These are phyloP conservation scores for Phytophthora boehmeriae DNA, from an alignment of 352 stramenopile genomes.

Conservation along the genomic window DNA sequence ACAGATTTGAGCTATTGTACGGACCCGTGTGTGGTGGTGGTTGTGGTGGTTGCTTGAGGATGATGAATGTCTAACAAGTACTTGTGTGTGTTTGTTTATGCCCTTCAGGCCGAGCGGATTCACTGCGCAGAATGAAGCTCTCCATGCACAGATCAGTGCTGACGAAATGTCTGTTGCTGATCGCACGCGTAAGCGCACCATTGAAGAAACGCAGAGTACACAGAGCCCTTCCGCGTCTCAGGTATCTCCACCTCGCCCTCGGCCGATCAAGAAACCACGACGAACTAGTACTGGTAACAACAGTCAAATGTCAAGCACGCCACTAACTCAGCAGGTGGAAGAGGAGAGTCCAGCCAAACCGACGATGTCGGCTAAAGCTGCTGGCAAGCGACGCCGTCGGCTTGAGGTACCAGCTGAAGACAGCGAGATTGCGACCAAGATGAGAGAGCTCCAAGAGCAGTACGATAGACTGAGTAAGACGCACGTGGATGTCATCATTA, in stretches of 20 bases:
- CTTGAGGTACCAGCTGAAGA: conserved; percentile 11
- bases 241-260: conserved; percentile 11
- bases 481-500: neutral
- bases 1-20: conserved; percentile 69
- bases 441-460: conserved; percentile 5
- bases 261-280: conserved; percentile 28
- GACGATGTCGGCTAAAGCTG: neutral
- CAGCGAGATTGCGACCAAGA: conserved; percentile 7
- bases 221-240: conserved; percentile 28
- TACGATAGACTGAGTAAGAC: neutral
- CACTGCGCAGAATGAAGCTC: conserved; percentile 20
- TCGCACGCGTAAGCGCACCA: conserved; percentile 28
- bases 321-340: neutral
- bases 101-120: conserved; percentile 33
- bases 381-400: conserved; percentile 22
- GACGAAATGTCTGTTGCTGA: conserved; percentile 24
- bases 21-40: neutral
- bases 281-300: conserved; percentile 2
- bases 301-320: neutral
- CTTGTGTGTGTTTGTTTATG: neutral
- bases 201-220: conserved; percentile 35
- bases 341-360: neutral
- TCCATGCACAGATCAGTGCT: conserved; percentile 27
- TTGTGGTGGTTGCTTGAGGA: neutral
- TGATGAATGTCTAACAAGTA: conserved; percentile 6